phyloP scores from a whole-genome alignment of 768 basidiomycete genomes.

The Psilocybe sp. region DNA sequence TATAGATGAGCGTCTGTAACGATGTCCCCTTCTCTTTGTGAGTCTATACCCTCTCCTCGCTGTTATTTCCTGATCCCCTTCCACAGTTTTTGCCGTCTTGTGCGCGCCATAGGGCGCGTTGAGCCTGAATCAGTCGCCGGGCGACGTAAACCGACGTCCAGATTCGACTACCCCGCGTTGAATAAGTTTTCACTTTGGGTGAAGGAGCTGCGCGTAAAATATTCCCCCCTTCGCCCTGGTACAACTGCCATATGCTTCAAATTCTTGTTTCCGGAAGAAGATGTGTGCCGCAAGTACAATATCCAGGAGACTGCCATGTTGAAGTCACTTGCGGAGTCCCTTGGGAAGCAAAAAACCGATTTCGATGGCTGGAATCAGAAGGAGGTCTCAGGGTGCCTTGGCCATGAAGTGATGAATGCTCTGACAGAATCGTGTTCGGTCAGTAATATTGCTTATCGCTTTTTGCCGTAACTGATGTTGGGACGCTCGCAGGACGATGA shows the following conservation, averaged over 20 bases:
- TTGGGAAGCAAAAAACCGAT: conserved; percentile 32
- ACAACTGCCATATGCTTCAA: conserved; percentile 64
- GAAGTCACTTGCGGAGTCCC: conserved; percentile 44
- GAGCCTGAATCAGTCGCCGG: conserved; percentile 24
- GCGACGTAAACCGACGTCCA: conserved; percentile 7
- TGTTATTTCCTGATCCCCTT: background rate
- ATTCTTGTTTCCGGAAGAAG: conserved; percentile 84
- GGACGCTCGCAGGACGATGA: conserved; percentile 19
- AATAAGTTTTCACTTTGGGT: conserved; percentile 45
- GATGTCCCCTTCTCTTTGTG: conserved; percentile 43
- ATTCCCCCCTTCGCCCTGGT: conserved; percentile 46
- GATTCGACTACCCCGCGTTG: conserved; percentile 33
- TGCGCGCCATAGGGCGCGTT: conserved; percentile 42
- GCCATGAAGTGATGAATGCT: conserved; percentile 54
- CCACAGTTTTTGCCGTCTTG: conserved; percentile 46
- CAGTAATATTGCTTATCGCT: conserved; percentile 11
- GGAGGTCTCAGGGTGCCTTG: conserved; percentile 63
- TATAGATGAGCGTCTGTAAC: background rate
- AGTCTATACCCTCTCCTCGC: conserved; percentile 13
- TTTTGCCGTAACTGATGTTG: background rate
- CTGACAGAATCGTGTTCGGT: conserved; percentile 39
- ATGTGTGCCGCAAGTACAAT: conserved; percentile 64
- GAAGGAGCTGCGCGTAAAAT: conserved; percentile 34
- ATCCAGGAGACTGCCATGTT: conserved; percentile 67
- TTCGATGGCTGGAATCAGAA: conserved; percentile 39